Percentiles rank a stretch among this genome's conserved stretches.
Conservation (phyloP, 441 rosid genomes). For the Isatis lusitanica region DNA sequence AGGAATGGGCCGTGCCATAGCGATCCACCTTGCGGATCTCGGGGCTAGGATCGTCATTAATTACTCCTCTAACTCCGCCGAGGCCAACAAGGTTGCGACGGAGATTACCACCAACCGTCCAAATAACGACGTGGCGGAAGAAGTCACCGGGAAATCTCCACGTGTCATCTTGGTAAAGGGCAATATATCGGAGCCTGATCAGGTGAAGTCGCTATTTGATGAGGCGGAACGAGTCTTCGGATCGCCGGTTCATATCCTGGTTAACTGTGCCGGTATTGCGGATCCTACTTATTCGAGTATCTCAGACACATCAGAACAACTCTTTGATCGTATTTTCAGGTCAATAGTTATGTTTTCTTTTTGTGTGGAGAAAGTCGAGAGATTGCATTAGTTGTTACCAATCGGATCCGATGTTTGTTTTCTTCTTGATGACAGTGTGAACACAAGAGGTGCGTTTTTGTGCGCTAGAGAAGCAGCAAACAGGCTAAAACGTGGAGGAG, state of each 20-base stretch:
- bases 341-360: too few relatives aligned
- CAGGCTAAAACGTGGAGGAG: slow-evolving; percentile 49
- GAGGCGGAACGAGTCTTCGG: slow-evolving; percentile 57
- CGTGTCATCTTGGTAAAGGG: slow-evolving; percentile 41
- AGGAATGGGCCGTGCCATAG: slow-evolving; percentile 65
- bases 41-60: not conserved
- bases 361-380: too few relatives aligned
- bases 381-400: too few relatives aligned
- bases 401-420: not conserved
- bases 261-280: slow-evolving; percentile 61
- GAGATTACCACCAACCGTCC: not conserved
- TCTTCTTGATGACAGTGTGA: slow-evolving; percentile 32
- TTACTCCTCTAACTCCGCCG: slow-evolving; percentile 27
- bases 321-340: slow-evolving; percentile 25
- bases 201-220: slow-evolving; percentile 61
- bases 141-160: not conserved
- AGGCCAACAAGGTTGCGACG: slow-evolving; percentile 41
- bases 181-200: slow-evolving; percentile 59
- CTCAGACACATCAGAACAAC: slow-evolving; percentile 55
- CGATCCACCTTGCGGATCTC: slow-evolving; percentile 3
- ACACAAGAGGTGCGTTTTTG: slow-evolving; percentile 56
- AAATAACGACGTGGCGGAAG: not conserved
- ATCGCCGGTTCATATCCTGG: slow-evolving; percentile 56
- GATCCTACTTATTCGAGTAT: slow-evolving; percentile 54
- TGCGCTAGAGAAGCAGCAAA: slow-evolving; percentile 59